Conservation (phyloP, 2,329 filamentous ascomycete genomes). For the Pseudocercospora ulei region DNA sequence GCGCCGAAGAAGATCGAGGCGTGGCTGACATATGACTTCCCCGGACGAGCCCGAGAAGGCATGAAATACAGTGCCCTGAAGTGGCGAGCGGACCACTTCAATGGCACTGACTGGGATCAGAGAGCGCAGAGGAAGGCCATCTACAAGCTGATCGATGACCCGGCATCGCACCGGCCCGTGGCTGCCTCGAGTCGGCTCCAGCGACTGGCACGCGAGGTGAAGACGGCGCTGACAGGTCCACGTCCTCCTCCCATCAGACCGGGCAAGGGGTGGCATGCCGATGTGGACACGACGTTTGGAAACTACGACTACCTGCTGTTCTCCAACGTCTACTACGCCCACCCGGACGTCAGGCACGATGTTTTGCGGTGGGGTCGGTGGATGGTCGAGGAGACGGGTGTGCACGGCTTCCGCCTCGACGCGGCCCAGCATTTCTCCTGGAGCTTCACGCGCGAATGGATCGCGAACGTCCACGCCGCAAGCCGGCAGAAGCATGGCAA, state of each 20-base stretch:
- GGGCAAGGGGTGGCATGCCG: slow-evolving; percentile 54
- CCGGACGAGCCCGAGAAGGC: slow-evolving; percentile 43
- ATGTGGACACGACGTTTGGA: slow-evolving; percentile 54
- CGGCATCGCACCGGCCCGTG: slow-evolving; percentile 22
- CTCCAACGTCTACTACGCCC: slow-evolving; percentile 56
- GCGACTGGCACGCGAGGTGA: slow-evolving; percentile 22
- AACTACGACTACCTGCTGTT: slow-evolving; percentile 65
- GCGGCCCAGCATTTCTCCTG: slow-evolving; percentile 63
- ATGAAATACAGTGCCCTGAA: slow-evolving; percentile 52
- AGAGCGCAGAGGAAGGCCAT: slow-evolving; percentile 50
- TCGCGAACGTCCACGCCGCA: slow-evolving; percentile 47
- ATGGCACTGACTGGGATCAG: slow-evolving; percentile 57
- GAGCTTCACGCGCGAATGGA: slow-evolving; percentile 57
- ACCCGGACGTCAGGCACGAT: slow-evolving; percentile 55
- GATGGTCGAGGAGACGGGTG: slow-evolving; percentile 52
- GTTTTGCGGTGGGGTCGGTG: slow-evolving; percentile 59
- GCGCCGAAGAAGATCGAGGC: slow-evolving; percentile 54
- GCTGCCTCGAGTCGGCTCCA: slow-evolving; percentile 23
- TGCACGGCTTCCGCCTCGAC: slow-evolving; percentile 60
- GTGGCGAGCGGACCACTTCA: slow-evolving; percentile 60
- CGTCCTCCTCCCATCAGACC: slow-evolving; percentile 19
- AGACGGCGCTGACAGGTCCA: slow-evolving; percentile 8
- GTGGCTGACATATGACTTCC: slow-evolving; percentile 59
- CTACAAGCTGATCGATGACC: slow-evolving; percentile 51
- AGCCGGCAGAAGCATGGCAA: slow-evolving; percentile 34